These are phyloP conservation scores for Dryas drummondii DNA, from an alignment of 306 rosid species.

Conservation along the genomic window DNA sequence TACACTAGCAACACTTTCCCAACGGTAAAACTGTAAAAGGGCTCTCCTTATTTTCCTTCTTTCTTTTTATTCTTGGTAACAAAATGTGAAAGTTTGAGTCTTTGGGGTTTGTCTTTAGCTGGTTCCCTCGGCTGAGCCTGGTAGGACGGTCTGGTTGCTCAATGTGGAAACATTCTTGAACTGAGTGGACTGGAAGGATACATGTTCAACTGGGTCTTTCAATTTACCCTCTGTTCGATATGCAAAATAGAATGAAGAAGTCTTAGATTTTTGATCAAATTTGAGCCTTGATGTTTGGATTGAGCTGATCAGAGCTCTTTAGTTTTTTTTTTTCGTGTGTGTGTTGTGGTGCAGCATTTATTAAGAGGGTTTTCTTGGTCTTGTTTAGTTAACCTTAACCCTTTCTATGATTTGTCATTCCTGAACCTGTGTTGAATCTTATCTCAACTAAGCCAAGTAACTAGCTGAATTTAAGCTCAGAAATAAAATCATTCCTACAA, in stretches of 20 bases:
- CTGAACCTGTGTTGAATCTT: background rate
- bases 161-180: background rate
- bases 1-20: slow-evolving; percentile 98
- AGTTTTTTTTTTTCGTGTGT: background rate
- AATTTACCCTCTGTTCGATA: slow-evolving; percentile 13
- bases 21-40: slow-evolving; percentile 68
- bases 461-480: background rate
- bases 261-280: background rate
- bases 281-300: background rate
- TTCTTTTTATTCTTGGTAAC: background rate
- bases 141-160: background rate
- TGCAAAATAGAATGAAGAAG: slow-evolving; percentile 23
- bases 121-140: slow-evolving; percentile 18
- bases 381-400: background rate
- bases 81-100: slow-evolving; percentile 16
- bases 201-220: background rate
- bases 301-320: background rate
- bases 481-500: background rate
- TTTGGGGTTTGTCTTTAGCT: slow-evolving; percentile 15
- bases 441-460: slow-evolving; percentile 1
- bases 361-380: background rate
- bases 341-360: background rate
- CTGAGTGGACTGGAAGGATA: too few relatives aligned
- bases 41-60: background rate
- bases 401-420: slow-evolving; percentile 8